Evolutionary conservation across 176 grass and related monocot species (phyloP).

Genomic region (Rhipidocladum racemiflorum): DNA sequence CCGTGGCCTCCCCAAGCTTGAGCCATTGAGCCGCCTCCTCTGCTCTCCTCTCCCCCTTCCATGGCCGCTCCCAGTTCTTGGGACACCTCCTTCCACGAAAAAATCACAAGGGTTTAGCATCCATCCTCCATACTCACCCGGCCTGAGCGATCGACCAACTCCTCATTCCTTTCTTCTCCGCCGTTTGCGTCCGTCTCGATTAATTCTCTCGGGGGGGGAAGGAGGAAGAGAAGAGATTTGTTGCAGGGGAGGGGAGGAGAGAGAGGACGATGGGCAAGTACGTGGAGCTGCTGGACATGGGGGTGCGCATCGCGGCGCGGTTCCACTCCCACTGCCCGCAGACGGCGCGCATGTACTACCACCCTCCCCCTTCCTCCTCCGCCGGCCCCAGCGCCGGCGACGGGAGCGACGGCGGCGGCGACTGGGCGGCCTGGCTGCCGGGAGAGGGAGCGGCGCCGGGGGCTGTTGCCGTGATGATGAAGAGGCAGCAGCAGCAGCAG

Average conservation of each 20-base stretch:
- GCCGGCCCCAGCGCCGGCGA: not conserved
- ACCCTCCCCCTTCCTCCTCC: conserved; percentile 31
- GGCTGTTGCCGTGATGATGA: not conserved
- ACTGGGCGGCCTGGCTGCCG: not conserved
- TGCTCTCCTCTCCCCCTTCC: conserved; percentile 1
- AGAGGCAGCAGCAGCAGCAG: not conserved
- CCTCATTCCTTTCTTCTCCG: too few relatives aligned
- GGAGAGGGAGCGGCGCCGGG: not conserved
- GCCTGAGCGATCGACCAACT: not conserved
- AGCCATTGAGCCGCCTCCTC: not conserved
- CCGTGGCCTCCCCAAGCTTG: not conserved
- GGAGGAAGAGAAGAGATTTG: not conserved
- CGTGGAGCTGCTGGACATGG: conserved; percentile 79
- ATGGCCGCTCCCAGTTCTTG: conserved; percentile 36
- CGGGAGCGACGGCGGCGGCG: not conserved
- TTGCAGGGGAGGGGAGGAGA: not conserved
- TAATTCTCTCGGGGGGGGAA: not conserved
- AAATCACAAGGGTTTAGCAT: not conserved
- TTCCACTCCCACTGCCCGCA: conserved; percentile 91
- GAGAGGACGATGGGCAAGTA: conserved; percentile 51
- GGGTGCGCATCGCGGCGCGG: conserved; percentile 69
- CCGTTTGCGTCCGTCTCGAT: not conserved
- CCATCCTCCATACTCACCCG: not conserved
- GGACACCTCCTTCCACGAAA: conserved; percentile 37
- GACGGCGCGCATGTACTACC: conserved; percentile 78